phyloP scores from a whole-genome alignment of 2,329 filamentous ascomycete genomes.

The Chaetomium sp. region DNA sequence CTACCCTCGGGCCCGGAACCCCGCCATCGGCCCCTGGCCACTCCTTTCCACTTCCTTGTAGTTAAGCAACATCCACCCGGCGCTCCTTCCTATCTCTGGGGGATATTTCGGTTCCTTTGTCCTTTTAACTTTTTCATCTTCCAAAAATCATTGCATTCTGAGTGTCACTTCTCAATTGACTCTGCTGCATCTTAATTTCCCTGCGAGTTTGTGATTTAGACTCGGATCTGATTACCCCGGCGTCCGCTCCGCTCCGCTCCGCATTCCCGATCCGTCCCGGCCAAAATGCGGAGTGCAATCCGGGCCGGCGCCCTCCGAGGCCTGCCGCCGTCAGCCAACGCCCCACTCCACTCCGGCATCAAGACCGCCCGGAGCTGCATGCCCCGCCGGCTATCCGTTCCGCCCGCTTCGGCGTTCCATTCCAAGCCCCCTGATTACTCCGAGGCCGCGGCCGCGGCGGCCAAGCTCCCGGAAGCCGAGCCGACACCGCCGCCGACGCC shows the following conservation, averaged over 20 bases:
- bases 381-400: neutral
- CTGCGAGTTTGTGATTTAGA: neutral
- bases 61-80: neutral
- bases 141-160: neutral
- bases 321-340: neutral
- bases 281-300: slow-evolving; percentile 21
- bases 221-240: neutral
- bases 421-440: slow-evolving; percentile 27
- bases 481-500: slow-evolving; percentile 22
- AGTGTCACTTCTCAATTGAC: neutral
- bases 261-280: neutral
- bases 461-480: slow-evolving; percentile 36
- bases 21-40: slow-evolving; percentile 23
- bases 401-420: slow-evolving; percentile 23
- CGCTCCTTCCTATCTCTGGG: neutral
- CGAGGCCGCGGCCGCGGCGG: slow-evolving; percentile 27
- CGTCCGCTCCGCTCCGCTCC: neutral
- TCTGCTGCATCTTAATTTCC: neutral
- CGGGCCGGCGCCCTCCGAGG: slow-evolving; percentile 23
- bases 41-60: too few relatives aligned
- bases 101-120: slow-evolving; percentile 1
- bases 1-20: slow-evolving; percentile 26
- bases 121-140: neutral
- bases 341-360: slow-evolving; percentile 3
- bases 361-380: neutral